Conservation (phyloP, 2,329 filamentous ascomycete species). For the Trichoderma arundinaceum region DNA sequence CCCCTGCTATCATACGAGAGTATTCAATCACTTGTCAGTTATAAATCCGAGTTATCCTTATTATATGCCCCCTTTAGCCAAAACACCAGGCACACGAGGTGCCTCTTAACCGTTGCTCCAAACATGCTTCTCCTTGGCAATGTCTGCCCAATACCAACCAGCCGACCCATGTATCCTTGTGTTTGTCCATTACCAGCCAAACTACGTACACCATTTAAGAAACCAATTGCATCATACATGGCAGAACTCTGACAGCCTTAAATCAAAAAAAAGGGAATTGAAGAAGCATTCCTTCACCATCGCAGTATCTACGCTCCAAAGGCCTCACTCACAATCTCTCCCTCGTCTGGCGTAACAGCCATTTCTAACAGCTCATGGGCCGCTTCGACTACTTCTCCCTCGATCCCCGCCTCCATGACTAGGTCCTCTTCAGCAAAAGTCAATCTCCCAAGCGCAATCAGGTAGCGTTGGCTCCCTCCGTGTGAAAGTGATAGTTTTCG, state of each 20-base stretch:
- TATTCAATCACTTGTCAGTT: not conserved
- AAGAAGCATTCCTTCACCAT: not conserved
- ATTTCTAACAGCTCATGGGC: conserved; percentile 83
- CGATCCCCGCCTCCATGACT: conserved; percentile 77
- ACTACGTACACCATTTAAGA: too few species aligned
- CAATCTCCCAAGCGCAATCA: conserved; percentile 80
- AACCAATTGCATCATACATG: not conserved
- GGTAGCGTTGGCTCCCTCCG: conserved; percentile 80
- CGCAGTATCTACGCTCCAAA: conserved; percentile 45
- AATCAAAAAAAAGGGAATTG: not conserved
- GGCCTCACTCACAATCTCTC: conserved; percentile 51
- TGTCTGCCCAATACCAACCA: not conserved
- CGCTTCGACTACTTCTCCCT: conserved; percentile 77
- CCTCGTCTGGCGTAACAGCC: conserved; percentile 76
- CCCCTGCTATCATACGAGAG: too few species aligned
- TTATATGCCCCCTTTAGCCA: not conserved
- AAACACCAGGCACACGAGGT: conserved; percentile 11
- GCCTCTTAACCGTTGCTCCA: not conserved
- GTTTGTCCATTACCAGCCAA: not conserved
- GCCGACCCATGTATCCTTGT: not conserved
- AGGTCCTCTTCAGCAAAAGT: conserved; percentile 81
- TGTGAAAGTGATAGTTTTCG: conserved; percentile 72
- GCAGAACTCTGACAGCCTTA: too few species aligned
- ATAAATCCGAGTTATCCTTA: not conserved
- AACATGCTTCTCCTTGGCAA: not conserved